Evolutionary conservation across 2,329 filamentous ascomycete genomes (phyloP).

Genomic region (Stagonosporopsis rhizophila): DNA sequence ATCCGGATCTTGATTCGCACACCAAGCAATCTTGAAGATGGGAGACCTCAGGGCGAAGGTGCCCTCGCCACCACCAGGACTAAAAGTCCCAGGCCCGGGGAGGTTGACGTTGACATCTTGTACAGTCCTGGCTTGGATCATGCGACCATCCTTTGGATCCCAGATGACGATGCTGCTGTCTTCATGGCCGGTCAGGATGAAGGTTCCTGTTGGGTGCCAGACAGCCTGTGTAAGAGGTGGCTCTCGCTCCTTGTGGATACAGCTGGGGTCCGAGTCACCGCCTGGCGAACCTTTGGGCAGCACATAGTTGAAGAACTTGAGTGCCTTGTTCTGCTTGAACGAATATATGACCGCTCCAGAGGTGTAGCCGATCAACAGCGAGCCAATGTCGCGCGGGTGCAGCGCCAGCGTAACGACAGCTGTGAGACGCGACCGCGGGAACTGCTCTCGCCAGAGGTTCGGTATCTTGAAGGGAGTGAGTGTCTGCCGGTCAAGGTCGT

Average conservation of each 20-base stretch:
- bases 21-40: conserved; percentile 84
- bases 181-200: conserved; percentile 84
- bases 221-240: conserved; percentile 82
- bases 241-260: conserved; percentile 67
- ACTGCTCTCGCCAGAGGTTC: conserved; percentile 82
- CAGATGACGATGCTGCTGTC: conserved; percentile 93
- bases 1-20: conserved; percentile 90
- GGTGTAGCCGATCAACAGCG: conserved; percentile 87
- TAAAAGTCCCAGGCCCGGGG: conserved; percentile 58
- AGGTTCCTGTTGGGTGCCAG: conserved; percentile 95
- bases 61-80: conserved; percentile 54
- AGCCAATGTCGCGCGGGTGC: conserved; percentile 91
- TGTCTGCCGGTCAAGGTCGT: conserved; percentile 83
- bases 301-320: conserved; percentile 83
- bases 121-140: conserved; percentile 83
- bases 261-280: conserved; percentile 70
- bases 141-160: conserved; percentile 87
- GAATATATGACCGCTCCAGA: conserved; percentile 90
- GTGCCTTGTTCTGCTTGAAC: conserved; percentile 85
- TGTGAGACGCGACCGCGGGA: conserved; percentile 69
- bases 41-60: conserved; percentile 72
- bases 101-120: conserved; percentile 76
- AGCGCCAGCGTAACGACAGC: conserved; percentile 80
- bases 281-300: conserved; percentile 83
- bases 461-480: conserved; percentile 81